These are phyloP conservation scores for Tylopilus plumbeoviolaceoides DNA, from an alignment of 768 basidiomycete genomes.

Conservation along the genomic window DNA sequence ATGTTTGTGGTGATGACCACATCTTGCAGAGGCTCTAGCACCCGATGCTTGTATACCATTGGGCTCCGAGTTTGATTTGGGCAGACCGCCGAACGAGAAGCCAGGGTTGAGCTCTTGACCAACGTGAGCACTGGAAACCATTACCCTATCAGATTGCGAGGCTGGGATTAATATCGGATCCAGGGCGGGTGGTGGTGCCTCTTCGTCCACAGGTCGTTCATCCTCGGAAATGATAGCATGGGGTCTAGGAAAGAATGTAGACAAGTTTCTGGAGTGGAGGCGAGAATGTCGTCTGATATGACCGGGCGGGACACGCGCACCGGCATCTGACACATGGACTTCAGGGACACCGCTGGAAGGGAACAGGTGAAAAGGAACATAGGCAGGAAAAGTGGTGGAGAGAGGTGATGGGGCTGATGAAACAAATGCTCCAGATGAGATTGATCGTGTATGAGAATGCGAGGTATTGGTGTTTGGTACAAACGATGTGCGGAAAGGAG, in stretches of 20 bases:
- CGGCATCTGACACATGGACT: conserved; percentile 10
- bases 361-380: conserved; percentile 24
- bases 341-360: conserved; percentile 23
- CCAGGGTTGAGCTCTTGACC: conserved; percentile 44
- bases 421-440: conserved; percentile 30
- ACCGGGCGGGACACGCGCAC: too few species aligned
- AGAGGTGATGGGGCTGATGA: conserved; percentile 28
- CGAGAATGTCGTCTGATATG: conserved; percentile 54
- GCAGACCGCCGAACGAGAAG: conserved; percentile 62
- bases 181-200: conserved; percentile 45
- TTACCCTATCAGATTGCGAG: conserved; percentile 33
- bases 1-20: conserved; percentile 91
- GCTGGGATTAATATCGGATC: conserved; percentile 39
- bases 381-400: conserved; percentile 23
- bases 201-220: conserved; percentile 43
- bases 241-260: conserved; percentile 83
- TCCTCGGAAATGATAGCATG: conserved; percentile 66
- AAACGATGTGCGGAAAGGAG: conserved; percentile 31
- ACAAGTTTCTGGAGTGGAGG: conserved; percentile 87
- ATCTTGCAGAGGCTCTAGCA: conserved; percentile 27
- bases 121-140: conserved; percentile 21
- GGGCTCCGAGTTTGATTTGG: conserved; percentile 26
- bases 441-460: conserved; percentile 31
- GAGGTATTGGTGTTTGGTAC: conserved; percentile 6
- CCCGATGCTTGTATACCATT: conserved; percentile 12